Evolutionary conservation across 768 basidiomycete species (phyloP).

Genomic region (Artomyces pyxidatus): DNA sequence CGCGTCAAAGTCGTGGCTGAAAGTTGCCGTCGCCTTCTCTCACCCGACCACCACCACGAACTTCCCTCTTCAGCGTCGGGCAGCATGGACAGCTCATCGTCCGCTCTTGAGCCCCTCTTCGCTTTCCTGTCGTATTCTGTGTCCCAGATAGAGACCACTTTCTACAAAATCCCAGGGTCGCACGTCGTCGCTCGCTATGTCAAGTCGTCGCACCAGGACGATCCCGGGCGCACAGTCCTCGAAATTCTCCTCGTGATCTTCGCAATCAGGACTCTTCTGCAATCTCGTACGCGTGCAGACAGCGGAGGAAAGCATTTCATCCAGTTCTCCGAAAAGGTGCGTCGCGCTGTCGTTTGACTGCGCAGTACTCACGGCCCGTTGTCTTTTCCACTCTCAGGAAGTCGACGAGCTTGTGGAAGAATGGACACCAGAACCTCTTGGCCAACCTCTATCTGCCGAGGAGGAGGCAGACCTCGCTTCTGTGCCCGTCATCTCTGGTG

Average conservation of each 20-base stretch:
- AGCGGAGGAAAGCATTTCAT: slow-evolving; percentile 83
- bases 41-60: slow-evolving; percentile 10
- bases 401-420: slow-evolving; percentile 94
- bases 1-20: too few species aligned
- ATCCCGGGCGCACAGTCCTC: slow-evolving; percentile 85
- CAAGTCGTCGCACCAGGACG: slow-evolving; percentile 91
- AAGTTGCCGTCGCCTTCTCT: too few species aligned
- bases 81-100: slow-evolving; percentile 30
- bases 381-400: slow-evolving; percentile 49
- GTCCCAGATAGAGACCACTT: slow-evolving; percentile 51
- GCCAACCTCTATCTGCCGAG: slow-evolving; percentile 44
- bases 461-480: slow-evolving; percentile 65
- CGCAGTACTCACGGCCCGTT: not conserved
- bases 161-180: slow-evolving; percentile 74
- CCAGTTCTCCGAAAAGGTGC: slow-evolving; percentile 81
- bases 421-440: slow-evolving; percentile 85
- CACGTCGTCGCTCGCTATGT: slow-evolving; percentile 85
- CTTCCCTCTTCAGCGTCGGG: not conserved
- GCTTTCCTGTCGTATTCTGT: slow-evolving; percentile 56
- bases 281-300: slow-evolving; percentile 83
- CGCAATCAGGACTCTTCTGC: slow-evolving; percentile 83
- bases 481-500: slow-evolving; percentile 72
- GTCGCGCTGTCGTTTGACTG: slow-evolving; percentile 13
- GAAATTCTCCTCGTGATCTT: slow-evolving; percentile 86
- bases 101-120: slow-evolving; percentile 46